Conservation (phyloP, 208 protist species). For the Leishmania lainsoni region DNA sequence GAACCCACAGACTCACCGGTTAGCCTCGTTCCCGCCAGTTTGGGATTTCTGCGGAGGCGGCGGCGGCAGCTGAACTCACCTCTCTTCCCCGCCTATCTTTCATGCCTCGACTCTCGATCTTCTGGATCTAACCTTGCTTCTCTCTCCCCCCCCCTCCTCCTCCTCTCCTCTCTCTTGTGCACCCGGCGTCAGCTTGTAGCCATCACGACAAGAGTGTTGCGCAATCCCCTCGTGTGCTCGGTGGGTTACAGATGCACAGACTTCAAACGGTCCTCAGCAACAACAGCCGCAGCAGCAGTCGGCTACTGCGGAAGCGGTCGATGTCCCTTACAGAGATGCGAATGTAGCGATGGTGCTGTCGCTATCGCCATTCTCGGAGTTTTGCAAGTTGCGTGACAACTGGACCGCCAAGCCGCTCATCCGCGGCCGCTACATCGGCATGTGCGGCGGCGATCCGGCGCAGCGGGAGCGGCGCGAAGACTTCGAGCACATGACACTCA, state of each 20-base stretch:
- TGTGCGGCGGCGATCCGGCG: slow-evolving; percentile 57
- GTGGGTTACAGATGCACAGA: not conserved
- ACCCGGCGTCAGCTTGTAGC: not conserved
- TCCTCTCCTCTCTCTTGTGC: not conserved
- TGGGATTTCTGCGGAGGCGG: not conserved
- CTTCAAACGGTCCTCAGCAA: not conserved
- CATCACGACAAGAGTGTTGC: not conserved
- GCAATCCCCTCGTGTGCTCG: not conserved
- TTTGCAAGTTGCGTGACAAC: slow-evolving; percentile 48
- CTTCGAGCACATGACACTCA: slow-evolving; percentile 40
- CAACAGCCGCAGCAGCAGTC: not conserved
- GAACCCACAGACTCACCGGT: not conserved
- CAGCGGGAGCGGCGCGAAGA: slow-evolving; percentile 46
- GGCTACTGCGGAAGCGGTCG: not conserved
- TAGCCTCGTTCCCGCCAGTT: not conserved
- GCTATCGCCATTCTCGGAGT: slow-evolving; percentile 45
- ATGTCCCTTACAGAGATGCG: slow-evolving; percentile 32
- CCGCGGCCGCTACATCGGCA: slow-evolving; percentile 52
- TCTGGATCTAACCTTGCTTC: not conserved
- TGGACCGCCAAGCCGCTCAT: slow-evolving; percentile 31
- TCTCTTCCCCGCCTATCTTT: not conserved
- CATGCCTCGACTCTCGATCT: not conserved
- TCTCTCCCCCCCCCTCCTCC: not conserved
- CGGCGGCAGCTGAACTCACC: too few relatives aligned
- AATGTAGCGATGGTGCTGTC: slow-evolving; percentile 47